Conservation (phyloP, 768 basidiomycete genomes). For the Amanita pseudoporphyria region DNA sequence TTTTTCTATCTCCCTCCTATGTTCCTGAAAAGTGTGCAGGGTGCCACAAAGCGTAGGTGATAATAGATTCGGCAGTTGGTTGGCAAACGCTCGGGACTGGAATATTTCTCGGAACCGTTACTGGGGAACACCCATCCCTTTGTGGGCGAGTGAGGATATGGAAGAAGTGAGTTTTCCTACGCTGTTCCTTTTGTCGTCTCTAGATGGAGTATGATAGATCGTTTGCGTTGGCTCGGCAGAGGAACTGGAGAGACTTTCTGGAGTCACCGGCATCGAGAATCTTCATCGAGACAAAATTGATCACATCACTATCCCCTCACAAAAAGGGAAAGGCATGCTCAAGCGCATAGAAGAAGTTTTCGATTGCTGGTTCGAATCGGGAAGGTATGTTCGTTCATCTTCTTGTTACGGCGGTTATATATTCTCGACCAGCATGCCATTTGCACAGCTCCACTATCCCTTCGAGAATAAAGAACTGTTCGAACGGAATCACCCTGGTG, state of each 20-base stretch:
- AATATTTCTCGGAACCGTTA: conserved; percentile 98
- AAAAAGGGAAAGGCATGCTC: conserved; percentile 75
- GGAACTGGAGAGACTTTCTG: conserved; percentile 81
- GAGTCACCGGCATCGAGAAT: conserved; percentile 76
- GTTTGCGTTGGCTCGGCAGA: conserved; percentile 82
- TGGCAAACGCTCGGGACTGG: conserved; percentile 98
- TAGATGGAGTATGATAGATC: conserved; percentile 34
- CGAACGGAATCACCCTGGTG: conserved; percentile 80
- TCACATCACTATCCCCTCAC: conserved; percentile 91
- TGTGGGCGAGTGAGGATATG: conserved; percentile 92
- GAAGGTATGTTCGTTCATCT: conserved; percentile 50
- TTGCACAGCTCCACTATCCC: conserved; percentile 94
- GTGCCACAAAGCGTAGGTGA: conserved; percentile 90
- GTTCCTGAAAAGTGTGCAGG: conserved; percentile 31
- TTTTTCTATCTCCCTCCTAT: neutral
- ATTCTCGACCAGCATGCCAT: conserved; percentile 74
- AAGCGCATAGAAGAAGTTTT: conserved; percentile 96
- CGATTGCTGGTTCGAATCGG: conserved; percentile 99
- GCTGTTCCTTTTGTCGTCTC: neutral
- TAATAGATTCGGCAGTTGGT: conserved; percentile 92
- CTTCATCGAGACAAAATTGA: conserved; percentile 93
- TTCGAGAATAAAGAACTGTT: conserved; percentile 94
- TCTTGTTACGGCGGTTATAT: neutral
- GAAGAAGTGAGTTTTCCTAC: conserved; percentile 52
- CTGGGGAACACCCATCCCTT: conserved; percentile 96